phyloP scores from a whole-genome alignment of 2,329 filamentous ascomycete species.

The Colletotrichum chlorophyti region DNA sequence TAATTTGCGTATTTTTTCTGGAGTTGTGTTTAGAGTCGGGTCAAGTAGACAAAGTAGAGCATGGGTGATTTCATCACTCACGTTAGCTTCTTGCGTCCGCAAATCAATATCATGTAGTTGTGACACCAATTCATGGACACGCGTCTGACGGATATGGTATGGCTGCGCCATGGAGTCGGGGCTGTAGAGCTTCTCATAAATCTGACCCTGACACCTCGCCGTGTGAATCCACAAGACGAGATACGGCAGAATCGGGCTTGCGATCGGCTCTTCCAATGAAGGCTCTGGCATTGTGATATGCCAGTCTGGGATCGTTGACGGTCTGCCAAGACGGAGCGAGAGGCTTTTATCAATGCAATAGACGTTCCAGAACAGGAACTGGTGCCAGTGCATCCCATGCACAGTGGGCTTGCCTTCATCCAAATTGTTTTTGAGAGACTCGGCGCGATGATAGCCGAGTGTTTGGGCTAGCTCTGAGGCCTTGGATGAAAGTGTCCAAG shows the following conservation, averaged over 20 bases:
- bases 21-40: no score
- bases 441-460: slow-evolving; percentile 37
- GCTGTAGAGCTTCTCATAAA: slow-evolving; percentile 63
- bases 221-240: slow-evolving; percentile 57
- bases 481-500: slow-evolving; percentile 38
- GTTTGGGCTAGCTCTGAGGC: slow-evolving; percentile 41
- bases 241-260: slow-evolving; percentile 37
- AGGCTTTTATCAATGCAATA: slow-evolving; percentile 65
- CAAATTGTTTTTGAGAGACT: slow-evolving; percentile 34
- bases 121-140: slow-evolving; percentile 39
- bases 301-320: slow-evolving; percentile 62
- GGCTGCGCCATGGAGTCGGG: slow-evolving; percentile 46
- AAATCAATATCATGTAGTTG: slow-evolving; percentile 41
- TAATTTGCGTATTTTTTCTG: background rate
- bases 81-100: slow-evolving; percentile 31
- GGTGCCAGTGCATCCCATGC: slow-evolving; percentile 39
- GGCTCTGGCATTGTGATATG: slow-evolving; percentile 53
- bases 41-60: no score
- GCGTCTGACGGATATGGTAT: slow-evolving; percentile 39
- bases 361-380: slow-evolving; percentile 61
- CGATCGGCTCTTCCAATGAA: background rate
- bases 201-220: slow-evolving; percentile 58
- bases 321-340: slow-evolving; percentile 59
- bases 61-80: no score
- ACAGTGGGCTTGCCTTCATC: slow-evolving; percentile 24